A percentile compares a stretch with the other conserved stretches of the same genome.
Evolutionary conservation across 257 asterid genomes (phyloP).

Genomic region (Pogostemon cablin): DNA sequence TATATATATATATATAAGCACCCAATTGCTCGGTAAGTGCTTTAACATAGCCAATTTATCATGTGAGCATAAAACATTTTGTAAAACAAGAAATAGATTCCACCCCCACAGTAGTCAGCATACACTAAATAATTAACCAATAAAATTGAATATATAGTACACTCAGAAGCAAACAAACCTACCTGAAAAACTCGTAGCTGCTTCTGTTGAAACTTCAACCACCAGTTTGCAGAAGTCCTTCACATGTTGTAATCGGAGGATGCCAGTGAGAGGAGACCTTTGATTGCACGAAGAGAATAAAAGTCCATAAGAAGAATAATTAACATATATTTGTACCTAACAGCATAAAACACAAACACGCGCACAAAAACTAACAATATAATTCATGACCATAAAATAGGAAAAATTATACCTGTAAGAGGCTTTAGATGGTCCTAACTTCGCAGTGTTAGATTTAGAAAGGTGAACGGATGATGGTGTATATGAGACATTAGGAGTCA

Average conservation of each 20-base stretch:
- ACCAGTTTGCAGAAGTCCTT: conserved; percentile 56
- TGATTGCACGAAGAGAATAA: conserved; percentile 18
- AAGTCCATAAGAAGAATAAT: conserved; percentile 2
- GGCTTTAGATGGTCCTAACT: conserved; percentile 41
- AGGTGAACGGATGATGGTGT: conserved; percentile 35
- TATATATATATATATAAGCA: conserved; percentile 7
- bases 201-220: conserved; percentile 59
- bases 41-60: conserved; percentile 14
- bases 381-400: conserved; percentile 11
- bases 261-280: conserved; percentile 59
- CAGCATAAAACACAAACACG: background rate
- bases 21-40: background rate
- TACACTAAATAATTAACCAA: conserved; percentile 4
- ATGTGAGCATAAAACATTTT: background rate
- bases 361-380: conserved; percentile 10
- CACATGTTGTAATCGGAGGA: conserved; percentile 55
- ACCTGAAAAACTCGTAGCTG: conserved; percentile 57
- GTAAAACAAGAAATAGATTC: conserved; percentile 2
- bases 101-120: background rate
- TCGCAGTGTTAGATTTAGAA: conserved; percentile 40
- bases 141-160: conserved; percentile 14
- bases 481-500: conserved; percentile 37
- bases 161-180: background rate
- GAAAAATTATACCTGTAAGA: conserved; percentile 44
- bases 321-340: background rate